Conservation (phyloP, 2,329 filamentous ascomycete species). For the Alternaria ventricosa region DNA sequence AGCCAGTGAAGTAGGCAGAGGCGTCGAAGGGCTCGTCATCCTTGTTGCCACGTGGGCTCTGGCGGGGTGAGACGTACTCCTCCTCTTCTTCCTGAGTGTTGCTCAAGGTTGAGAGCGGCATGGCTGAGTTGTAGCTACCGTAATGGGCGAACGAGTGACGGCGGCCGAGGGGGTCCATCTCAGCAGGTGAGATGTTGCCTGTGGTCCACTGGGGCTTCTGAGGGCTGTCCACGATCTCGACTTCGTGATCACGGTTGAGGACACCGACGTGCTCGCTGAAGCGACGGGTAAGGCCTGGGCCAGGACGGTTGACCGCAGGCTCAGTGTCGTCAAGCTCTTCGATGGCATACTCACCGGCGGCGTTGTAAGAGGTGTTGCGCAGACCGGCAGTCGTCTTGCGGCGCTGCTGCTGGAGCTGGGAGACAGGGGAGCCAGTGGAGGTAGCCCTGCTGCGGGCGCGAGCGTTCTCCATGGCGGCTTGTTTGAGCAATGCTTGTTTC, state of each 20-base stretch:
- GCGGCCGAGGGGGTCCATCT: slow-evolving; percentile 64
- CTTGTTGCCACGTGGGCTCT: slow-evolving; percentile 55
- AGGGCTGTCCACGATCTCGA: slow-evolving; percentile 28
- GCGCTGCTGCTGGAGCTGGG: slow-evolving; percentile 28
- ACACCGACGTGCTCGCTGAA: slow-evolving; percentile 45
- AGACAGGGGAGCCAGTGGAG: slow-evolving; percentile 36
- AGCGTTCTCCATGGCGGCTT: slow-evolving; percentile 46
- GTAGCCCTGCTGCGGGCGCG: slow-evolving; percentile 41
- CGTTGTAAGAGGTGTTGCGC: slow-evolving; percentile 66
- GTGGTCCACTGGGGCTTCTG: slow-evolving; percentile 40
- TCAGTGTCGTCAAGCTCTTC: slow-evolving; percentile 74
- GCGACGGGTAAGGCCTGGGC: slow-evolving; percentile 38
- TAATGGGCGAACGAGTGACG: slow-evolving; percentile 75
- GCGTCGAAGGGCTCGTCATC: slow-evolving; percentile 62
- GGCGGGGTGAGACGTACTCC: slow-evolving; percentile 29
- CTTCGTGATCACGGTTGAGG: slow-evolving; percentile 29
- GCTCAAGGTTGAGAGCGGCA: slow-evolving; percentile 33
- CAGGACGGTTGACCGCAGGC: slow-evolving; percentile 53
- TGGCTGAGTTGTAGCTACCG: slow-evolving; percentile 31
- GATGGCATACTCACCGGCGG: slow-evolving; percentile 69
- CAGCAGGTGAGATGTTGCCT: slow-evolving; percentile 30
- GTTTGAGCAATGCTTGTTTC: slow-evolving; percentile 43
- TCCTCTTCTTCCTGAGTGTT: slow-evolving; percentile 45
- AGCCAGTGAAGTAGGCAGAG: slow-evolving; percentile 47
- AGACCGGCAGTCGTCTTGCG: slow-evolving; percentile 55